Percentiles rank a stretch among this genome's conserved stretches.
Evolutionary conservation across 2,329 filamentous ascomycete genomes (phyloP).

Genomic region (Chaetomium sp.): DNA sequence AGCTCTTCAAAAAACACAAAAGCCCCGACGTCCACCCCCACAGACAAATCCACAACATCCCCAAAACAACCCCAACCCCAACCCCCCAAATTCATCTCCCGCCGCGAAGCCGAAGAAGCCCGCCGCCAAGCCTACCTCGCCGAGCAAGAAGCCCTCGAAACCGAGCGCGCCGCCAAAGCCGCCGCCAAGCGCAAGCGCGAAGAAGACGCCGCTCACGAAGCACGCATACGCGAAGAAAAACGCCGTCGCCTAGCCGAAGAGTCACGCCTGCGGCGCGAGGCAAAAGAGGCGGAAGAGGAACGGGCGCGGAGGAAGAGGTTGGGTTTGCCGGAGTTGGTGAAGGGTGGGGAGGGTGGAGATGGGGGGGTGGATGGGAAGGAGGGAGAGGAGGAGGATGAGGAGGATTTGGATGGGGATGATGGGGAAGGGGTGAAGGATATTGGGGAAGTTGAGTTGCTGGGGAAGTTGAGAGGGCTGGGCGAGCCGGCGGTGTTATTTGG

Average conservation of each 20-base stretch:
- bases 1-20: constrained; percentile 9
- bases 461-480: constrained; percentile 61
- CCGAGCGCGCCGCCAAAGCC: constrained; percentile 61
- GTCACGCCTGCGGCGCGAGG: constrained; percentile 60
- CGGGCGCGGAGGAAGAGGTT: constrained; percentile 64
- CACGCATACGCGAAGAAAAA: constrained; percentile 71
- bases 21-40: constrained; percentile 22
- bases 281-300: constrained; percentile 69
- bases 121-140: constrained; percentile 73
- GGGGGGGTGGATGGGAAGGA: constrained; percentile 39
- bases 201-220: constrained; percentile 70
- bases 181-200: constrained; percentile 82
- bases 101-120: constrained; percentile 77
- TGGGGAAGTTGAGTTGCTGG: constrained; percentile 61
- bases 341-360: constrained; percentile 32
- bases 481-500: constrained; percentile 76
- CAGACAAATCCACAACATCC: background rate
- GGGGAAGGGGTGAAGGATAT: constrained; percentile 39
- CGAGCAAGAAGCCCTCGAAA: constrained; percentile 70
- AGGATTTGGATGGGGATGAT: constrained; percentile 40
- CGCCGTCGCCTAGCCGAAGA: constrained; percentile 74
- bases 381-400: constrained; percentile 33
- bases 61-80: background rate
- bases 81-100: constrained; percentile 66
- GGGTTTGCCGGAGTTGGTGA: constrained; percentile 62